Evolutionary conservation across 495 filamentous ascomycete genomes (phyloP).

Genomic region (Penicillium macrosclerotiorum): DNA sequence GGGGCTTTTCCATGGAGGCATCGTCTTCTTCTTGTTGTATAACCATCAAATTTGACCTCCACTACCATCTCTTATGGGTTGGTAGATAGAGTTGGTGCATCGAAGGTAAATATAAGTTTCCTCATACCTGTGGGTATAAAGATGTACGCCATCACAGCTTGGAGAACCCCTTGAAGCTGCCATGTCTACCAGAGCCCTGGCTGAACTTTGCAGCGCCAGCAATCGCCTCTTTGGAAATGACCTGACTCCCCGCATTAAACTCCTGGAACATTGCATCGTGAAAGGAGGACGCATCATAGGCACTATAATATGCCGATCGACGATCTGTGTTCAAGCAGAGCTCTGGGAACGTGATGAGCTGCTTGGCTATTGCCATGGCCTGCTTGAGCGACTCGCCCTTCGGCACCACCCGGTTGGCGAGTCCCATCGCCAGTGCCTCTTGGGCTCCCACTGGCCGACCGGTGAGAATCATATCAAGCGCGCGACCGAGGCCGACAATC

Average conservation of each 20-base stretch:
- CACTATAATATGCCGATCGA: constrained; percentile 39
- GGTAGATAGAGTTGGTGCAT: too few relatives aligned
- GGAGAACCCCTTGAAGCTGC: constrained; percentile 30
- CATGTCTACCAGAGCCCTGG: constrained; percentile 40
- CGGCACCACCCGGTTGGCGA: constrained; percentile 47
- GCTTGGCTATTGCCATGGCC: constrained; percentile 37
- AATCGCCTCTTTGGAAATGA: constrained; percentile 37
- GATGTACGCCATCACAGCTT: constrained; percentile 11
- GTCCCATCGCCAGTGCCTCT: constrained; percentile 47
- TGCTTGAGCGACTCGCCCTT: constrained; percentile 45
- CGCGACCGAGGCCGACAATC: constrained; percentile 47
- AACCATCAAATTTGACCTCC: too few relatives aligned
- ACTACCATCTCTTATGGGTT: too few relatives aligned
- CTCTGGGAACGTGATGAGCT: constrained; percentile 45
- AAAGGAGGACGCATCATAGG: constrained; percentile 40
- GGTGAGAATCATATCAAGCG: constrained; percentile 52
- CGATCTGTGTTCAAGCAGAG: constrained; percentile 43
- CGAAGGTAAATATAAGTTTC: too few relatives aligned
- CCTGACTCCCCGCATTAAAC: constrained; percentile 37
- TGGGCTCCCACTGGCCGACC: constrained; percentile 41
- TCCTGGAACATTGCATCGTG: constrained; percentile 44
- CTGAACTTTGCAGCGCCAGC: constrained; percentile 42
- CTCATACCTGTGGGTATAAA: too few relatives aligned
- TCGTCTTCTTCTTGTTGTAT: too few relatives aligned
- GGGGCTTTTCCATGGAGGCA: too few relatives aligned